These are phyloP conservation scores for Moniliophthora roreri DNA, from an alignment of 1,284 basidiomycete species.

Conservation along the genomic window DNA sequence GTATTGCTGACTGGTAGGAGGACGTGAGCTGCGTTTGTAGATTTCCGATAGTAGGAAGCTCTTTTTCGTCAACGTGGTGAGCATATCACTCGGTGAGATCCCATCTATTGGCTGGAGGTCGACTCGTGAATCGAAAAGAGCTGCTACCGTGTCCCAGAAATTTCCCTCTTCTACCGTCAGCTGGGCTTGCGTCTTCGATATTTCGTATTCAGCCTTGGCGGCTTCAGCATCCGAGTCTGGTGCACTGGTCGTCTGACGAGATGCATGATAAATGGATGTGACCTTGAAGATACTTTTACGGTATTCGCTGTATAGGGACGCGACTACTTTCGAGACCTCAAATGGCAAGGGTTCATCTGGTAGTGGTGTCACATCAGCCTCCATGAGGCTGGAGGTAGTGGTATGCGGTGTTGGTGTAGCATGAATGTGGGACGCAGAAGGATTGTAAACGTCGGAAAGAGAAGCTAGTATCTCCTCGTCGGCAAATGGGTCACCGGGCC, in stretches of 20 bases:
- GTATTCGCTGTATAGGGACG: slow-evolving; percentile 50
- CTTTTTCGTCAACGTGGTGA: slow-evolving; percentile 43
- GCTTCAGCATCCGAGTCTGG: slow-evolving; percentile 31
- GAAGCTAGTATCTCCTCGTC: neutral
- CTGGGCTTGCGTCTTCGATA: slow-evolving; percentile 66
- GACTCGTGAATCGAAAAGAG: neutral
- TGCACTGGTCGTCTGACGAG: slow-evolving; percentile 11
- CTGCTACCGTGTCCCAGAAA: slow-evolving; percentile 49
- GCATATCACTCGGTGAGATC: slow-evolving; percentile 2
- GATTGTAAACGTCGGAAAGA: neutral
- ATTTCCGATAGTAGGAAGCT: slow-evolving; percentile 60
- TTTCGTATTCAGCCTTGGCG: slow-evolving; percentile 41
- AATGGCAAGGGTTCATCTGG: neutral
- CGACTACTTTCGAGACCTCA: slow-evolving; percentile 32
- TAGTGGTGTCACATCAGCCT: neutral
- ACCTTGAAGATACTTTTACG: slow-evolving; percentile 47
- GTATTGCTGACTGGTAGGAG: slow-evolving; percentile 63
- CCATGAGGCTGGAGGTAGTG: neutral
- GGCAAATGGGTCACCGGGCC: neutral
- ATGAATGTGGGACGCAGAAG: neutral
- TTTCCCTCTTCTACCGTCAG: slow-evolving; percentile 61
- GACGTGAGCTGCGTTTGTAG: slow-evolving; percentile 57
- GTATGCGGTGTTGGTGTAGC: neutral
- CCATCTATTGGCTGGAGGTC: too few species aligned
- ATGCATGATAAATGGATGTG: slow-evolving; percentile 33